Evolutionary conservation across 1,284 basidiomycete genomes (phyloP).

Genomic region (Leccinum subrobustum): DNA sequence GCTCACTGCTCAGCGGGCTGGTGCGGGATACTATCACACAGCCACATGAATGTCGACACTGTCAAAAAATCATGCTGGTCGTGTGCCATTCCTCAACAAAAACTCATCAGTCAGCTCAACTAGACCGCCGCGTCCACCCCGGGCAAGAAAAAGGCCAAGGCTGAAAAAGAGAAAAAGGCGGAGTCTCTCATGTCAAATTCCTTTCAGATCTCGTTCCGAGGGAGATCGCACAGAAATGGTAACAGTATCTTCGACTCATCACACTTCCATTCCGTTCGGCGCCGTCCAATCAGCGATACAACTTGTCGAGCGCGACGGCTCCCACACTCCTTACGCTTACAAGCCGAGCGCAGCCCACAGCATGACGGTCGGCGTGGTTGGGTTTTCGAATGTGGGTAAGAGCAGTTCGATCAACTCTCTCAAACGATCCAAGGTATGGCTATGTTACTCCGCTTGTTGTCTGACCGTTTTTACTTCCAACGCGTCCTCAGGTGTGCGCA

Average conservation of each 20-base stretch:
- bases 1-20: no score
- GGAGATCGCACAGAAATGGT: constrained; percentile 88
- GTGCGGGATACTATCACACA: no score
- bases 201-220: constrained; percentile 56
- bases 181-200: constrained; percentile 32
- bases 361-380: constrained; percentile 91
- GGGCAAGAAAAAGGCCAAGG: no score
- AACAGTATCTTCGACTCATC: constrained; percentile 83
- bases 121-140: no score
- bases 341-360: constrained; percentile 68
- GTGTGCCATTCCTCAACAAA: no score
- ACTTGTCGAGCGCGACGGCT: constrained; percentile 76
- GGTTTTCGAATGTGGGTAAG: constrained; percentile 98
- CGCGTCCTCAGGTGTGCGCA: constrained; percentile 59
- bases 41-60: no score
- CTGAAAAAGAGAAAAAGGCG: no score
- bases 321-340: constrained; percentile 73
- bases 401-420: constrained; percentile 94
- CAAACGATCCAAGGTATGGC: constrained; percentile 77
- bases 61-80: no score
- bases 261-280: constrained; percentile 23
- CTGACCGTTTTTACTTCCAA: constrained; percentile 35
- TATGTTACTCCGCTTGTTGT: background rate
- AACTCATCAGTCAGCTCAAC: no score
- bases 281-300: constrained; percentile 60